Percentiles rank a stretch among this genome's conserved stretches.
phyloP scores from a whole-genome alignment of 164 flowering plant genomes.

The Umbellularia californica region DNA sequence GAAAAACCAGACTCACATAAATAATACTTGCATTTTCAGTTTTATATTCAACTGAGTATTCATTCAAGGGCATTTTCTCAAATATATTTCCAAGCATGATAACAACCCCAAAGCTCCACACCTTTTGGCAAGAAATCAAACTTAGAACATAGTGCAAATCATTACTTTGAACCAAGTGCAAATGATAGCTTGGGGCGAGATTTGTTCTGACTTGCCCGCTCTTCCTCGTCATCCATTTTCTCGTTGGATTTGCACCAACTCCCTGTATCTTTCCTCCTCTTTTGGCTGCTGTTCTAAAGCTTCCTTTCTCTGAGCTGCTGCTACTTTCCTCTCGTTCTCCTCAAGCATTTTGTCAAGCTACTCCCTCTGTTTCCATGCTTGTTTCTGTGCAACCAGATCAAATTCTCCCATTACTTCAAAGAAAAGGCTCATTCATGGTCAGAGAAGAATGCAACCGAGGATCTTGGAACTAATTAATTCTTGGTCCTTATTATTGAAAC shows the following conservation, averaged over 20 bases:
- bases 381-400: constrained; percentile 8
- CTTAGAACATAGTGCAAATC: neutral
- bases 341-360: constrained; percentile 80
- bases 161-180: constrained; percentile 75
- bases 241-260: constrained; percentile 75
- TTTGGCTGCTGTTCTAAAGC: constrained; percentile 69
- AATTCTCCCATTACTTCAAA: neutral
- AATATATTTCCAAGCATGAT: too few relatives aligned
- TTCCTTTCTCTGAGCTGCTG: constrained; percentile 86
- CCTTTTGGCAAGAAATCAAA: too few relatives aligned
- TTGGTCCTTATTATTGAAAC: too few relatives aligned
- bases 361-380: constrained; percentile 73
- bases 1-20: too few relatives aligned
- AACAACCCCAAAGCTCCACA: too few relatives aligned
- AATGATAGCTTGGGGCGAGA: constrained; percentile 88
- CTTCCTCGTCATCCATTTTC: constrained; percentile 87
- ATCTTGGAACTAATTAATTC: too few relatives aligned
- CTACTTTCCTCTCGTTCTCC: constrained; percentile 68
- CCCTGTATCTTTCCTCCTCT: constrained; percentile 84
- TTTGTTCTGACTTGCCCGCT: constrained; percentile 81
- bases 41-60: too few relatives aligned
- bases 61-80: too few relatives aligned
- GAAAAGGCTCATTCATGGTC: neutral
- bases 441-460: too few relatives aligned
- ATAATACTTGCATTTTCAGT: too few relatives aligned